Evolutionary conservation across 2,329 filamentous ascomycete genomes (phyloP).

Genomic region (Venturia asperata): DNA sequence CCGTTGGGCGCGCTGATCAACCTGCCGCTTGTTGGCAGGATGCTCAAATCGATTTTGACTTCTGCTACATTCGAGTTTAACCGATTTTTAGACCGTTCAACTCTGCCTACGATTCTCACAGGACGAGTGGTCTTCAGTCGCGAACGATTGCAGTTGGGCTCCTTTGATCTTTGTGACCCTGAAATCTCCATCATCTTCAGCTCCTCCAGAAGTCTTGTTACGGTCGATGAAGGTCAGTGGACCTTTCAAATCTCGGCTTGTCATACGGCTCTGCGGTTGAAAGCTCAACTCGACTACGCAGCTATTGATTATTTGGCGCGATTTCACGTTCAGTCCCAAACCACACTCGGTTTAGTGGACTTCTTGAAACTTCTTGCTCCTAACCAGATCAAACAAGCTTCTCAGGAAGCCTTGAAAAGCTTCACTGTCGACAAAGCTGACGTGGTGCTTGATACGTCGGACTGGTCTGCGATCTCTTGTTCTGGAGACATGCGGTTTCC

Average conservation of each 20-base stretch:
- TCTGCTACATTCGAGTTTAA: not conserved
- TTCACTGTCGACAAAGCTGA: constrained; percentile 7
- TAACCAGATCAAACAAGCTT: not conserved
- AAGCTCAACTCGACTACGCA: not conserved
- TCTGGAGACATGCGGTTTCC: constrained; percentile 7
- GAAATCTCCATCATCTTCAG: constrained; percentile 5
- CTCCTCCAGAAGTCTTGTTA: not conserved
- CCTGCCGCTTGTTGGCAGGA: constrained; percentile 7
- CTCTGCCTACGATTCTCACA: not conserved
- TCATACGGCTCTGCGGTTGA: not conserved
- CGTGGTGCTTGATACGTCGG: not conserved
- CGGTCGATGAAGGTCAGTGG: constrained; percentile 8
- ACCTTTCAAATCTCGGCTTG: constrained; percentile 5
- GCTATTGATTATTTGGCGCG: constrained; percentile 6
- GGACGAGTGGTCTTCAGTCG: not conserved
- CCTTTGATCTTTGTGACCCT: constrained; percentile 6
- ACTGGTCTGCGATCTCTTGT: constrained; percentile 7
- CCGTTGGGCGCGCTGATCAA: constrained; percentile 2
- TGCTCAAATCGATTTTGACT: not conserved
- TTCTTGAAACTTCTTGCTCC: constrained; percentile 11
- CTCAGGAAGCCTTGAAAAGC: not conserved
- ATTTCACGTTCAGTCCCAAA: not conserved
- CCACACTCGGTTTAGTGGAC: not conserved
- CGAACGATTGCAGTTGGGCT: not conserved
- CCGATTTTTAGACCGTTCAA: not conserved